A percentile compares a stretch with the other conserved stretches of the same genome.
phyloP scores from a whole-genome alignment of 1,139 yeast genomes.

The Scheffersomyces segobiensis region DNA sequence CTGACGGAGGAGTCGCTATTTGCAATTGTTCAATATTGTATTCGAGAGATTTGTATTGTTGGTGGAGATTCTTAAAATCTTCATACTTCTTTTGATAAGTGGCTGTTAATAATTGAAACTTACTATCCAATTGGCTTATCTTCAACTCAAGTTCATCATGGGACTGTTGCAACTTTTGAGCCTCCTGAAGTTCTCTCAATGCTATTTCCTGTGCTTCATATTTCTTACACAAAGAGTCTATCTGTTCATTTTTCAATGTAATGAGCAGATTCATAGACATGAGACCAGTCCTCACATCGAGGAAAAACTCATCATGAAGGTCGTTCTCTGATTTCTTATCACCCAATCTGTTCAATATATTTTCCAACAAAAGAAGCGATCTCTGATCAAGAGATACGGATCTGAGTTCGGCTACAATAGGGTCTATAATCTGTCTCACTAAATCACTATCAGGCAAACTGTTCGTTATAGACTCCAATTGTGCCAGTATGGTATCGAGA shows the following conservation, averaged over 20 bases:
- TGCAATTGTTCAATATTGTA: slow-evolving; percentile 9
- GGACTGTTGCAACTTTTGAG: slow-evolving; percentile 4
- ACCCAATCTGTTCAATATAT: slow-evolving; percentile 14
- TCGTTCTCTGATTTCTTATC: slow-evolving; percentile 4
- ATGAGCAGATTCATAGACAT: background rate
- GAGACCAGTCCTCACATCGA: background rate
- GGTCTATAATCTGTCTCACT: slow-evolving; percentile 23
- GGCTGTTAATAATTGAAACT: slow-evolving; percentile 23
- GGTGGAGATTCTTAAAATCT: slow-evolving; percentile 23
- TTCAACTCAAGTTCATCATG: slow-evolving; percentile 14
- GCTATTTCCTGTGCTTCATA: slow-evolving; percentile 2
- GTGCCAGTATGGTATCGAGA: background rate
- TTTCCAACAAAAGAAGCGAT: slow-evolving; percentile 18
- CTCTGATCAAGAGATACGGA: slow-evolving; percentile 23
- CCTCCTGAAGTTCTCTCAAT: background rate
- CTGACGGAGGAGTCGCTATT: slow-evolving; percentile 1
- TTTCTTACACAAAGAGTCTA: slow-evolving; percentile 2
- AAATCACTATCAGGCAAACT: slow-evolving; percentile 16
- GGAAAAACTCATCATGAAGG: background rate
- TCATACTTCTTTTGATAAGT: slow-evolving; percentile 29
- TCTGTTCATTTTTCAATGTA: slow-evolving; percentile 7
- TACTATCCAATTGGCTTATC: slow-evolving; percentile 13
- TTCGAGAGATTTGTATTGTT: slow-evolving; percentile 24
- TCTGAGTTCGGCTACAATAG: slow-evolving; percentile 26
- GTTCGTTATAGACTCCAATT: background rate